Base-by-base conservation (phyloP, 371 early-diverging fungal genomes). In the Rhizopus stolonifer region DNA sequence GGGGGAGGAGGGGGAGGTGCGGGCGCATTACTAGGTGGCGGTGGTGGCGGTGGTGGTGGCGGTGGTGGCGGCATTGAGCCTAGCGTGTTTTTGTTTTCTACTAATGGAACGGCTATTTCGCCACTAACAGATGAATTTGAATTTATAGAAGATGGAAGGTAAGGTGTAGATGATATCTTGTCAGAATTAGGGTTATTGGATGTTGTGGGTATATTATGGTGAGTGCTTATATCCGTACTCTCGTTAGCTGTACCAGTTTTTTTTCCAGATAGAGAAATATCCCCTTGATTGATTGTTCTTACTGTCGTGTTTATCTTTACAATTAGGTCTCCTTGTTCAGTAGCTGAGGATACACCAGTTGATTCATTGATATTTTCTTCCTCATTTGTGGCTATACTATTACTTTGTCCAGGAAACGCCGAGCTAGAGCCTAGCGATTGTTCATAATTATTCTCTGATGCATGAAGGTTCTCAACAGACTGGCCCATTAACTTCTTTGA, bases 91-190 rank as follows among this genome's bases (percentile, higher is more conserved):
- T n/a, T n/a, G n/a, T 29, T 29, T 11, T 29, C 29, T 11, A 11
- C 29, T 29, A 29, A 29, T 9, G 29, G 11, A 29, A 29, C n/a
- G n/a, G n/a, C n/a, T n/a, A n/a, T n/a, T n/a, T n/a, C n/a, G n/a
- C n/a, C n/a, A n/a, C n/a, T 29, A 29, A 11, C 9, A 2, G 29
- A 29, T 29, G 34, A 34, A 19, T 4, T 24, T 3, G 55, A 14
- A 26, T 40, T 10, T 23, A 43, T 22, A 3, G 61, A 31, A 3
- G 63, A 60, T 0, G 63, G 58, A 3, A 60, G 57, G 0, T 61
- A 61, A 4, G 69, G 65, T 26, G 79, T 15, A n/a, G 36, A 36
- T 21, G 42, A 8, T 42, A 13, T 21, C 11, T 42, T 10, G 8
- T 18, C 7, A 19, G 13, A 21, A 42, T n/a, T 42, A 15, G 13